A percentile compares a stretch with the other conserved stretches of the same genome.
phyloP scores from a whole-genome alignment of 2,329 filamentous ascomycete species.

The Pseudopithomyces chartarum region DNA sequence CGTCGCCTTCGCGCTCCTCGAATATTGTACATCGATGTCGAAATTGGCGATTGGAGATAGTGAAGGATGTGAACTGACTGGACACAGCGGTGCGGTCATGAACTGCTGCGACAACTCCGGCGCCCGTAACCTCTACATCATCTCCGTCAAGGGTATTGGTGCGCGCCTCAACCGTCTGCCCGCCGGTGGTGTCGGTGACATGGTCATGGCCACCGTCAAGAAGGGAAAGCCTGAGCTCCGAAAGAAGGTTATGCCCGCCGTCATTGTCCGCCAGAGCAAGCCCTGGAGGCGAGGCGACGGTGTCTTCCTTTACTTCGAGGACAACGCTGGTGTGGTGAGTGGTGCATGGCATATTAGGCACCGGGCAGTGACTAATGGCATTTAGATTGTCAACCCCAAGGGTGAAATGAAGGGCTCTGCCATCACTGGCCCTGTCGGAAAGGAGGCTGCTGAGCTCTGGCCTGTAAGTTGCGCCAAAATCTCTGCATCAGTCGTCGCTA shows the following conservation, averaged over 20 bases:
- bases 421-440: slow-evolving; percentile 98
- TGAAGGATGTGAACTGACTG: slow-evolving; percentile 28
- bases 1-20: slow-evolving; percentile 19
- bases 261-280: slow-evolving; percentile 98
- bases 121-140: slow-evolving; percentile 99
- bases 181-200: slow-evolving; percentile 91
- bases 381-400: slow-evolving; percentile 99
- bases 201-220: slow-evolving; percentile 99
- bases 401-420: slow-evolving; percentile 99
- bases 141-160: slow-evolving; percentile 98
- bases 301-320: slow-evolving; percentile 99
- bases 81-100: slow-evolving; percentile 91
- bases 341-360: not conserved
- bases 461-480: slow-evolving; percentile 67
- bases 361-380: slow-evolving; percentile 17
- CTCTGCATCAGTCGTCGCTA: slow-evolving; percentile 25
- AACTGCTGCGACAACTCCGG: slow-evolving; percentile 99
- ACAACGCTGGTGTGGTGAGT: slow-evolving; percentile 98
- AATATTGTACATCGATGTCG: not conserved
- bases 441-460: slow-evolving; percentile 99
- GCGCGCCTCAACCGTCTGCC: slow-evolving; percentile 96
- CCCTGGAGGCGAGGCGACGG: slow-evolving; percentile 98
- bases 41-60: not conserved
- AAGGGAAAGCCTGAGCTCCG: slow-evolving; percentile 99
- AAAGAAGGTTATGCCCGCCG: slow-evolving; percentile 99